Evolutionary conservation across 129 eudicot genomes (phyloP), one percentile per base, ranked within the genome.

Genomic region (Lactuca sativa): DNA sequence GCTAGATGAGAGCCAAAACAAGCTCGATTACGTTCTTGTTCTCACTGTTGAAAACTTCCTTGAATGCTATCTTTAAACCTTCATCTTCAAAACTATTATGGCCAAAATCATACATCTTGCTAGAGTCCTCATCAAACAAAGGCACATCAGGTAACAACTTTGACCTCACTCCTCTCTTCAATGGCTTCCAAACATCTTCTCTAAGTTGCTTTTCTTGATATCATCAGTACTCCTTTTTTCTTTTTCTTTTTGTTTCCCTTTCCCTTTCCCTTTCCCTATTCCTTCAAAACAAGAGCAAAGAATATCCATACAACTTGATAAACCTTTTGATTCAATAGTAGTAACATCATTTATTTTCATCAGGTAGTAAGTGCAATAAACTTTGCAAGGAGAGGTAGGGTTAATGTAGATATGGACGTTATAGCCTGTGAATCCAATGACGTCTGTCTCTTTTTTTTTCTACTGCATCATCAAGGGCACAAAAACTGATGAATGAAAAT

Each of bases 371-470:
- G 87, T 83, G 91, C 99, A 66, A 78, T 90, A 49, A 81, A 80
- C 62, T 95, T 97, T 82, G 96, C 99, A 43, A 76, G 86, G 67
- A 87, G 96, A 74, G 97, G 99, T 43, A 90, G 99, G 99, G 56
- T 90, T 67, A 95, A 95, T 78, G 87, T 90, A 58, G 99, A 87
- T 68, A 61, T 58, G 74, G 99, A 95, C 76, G 87, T 57, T 38
- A 83, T 95, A 62, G 86, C 89, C 30, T 90, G 97, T 82, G 88
- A 82, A 74, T 73, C 92, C 14, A 90, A 97, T 63, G 87, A 88
- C 31, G 84, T 97, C 31, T 97, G 96, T 30, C 88, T 95, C 76
- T 21, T 21, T 83, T 90, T 59, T 90, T 95, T 78, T 83, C 99
- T 71, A 83, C 91, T 67, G 97, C 97, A 41, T 77, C 93, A 25